Conservation (phyloP, 306 rosid genomes). For the Prunus armeniaca region DNA sequence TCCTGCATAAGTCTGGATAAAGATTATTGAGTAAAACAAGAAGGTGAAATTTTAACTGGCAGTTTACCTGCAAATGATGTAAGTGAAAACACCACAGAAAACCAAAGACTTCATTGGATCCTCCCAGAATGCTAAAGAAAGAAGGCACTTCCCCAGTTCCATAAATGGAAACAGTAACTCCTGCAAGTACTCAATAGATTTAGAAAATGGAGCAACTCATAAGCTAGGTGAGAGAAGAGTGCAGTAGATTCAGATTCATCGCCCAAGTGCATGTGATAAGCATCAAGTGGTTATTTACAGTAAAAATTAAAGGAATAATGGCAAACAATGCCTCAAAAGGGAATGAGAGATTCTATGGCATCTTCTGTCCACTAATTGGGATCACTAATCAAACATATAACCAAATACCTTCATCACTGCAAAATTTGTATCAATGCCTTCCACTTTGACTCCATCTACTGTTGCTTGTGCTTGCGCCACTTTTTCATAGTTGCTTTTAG, state of each 20-base stretch:
- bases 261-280: neutral
- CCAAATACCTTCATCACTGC: conserved; percentile 90
- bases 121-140: conserved; percentile 78
- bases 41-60: conserved; percentile 9
- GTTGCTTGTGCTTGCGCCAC: conserved; percentile 85
- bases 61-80: conserved; percentile 74
- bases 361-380: neutral
- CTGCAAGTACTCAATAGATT: conserved; percentile 44
- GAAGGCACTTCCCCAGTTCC: conserved; percentile 62
- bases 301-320: neutral
- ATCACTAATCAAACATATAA: neutral
- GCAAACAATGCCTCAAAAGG: neutral
- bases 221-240: conserved; percentile 7
- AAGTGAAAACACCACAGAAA: conserved; percentile 66
- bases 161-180: conserved; percentile 77
- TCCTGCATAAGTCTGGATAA: neutral
- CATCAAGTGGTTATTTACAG: neutral
- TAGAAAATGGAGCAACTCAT: conserved; percentile 5
- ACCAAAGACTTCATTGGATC: conserved; percentile 74
- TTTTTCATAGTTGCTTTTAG: conserved; percentile 69
- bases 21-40: conserved; percentile 14
- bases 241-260: neutral
- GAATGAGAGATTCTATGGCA: neutral
- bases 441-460: conserved; percentile 93
- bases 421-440: conserved; percentile 88